Base-by-base conservation (phyloP, 192 early-diverging fungal species). In the Podila minutissima region DNA sequence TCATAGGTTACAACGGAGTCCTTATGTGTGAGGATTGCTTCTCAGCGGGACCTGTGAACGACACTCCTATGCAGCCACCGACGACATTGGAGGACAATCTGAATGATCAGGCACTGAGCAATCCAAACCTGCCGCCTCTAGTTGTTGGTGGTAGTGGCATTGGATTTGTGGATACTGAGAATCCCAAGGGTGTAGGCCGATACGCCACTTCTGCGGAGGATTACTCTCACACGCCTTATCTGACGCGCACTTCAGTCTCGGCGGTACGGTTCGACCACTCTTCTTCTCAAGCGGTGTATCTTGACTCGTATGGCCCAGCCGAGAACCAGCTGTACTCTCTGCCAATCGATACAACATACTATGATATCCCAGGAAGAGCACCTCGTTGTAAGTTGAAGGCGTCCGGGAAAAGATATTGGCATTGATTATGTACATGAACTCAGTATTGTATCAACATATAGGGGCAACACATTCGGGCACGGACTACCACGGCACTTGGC, bases 401-500 rank as follows among this genome's bases (percentile, higher is more conserved):
- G 15, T 37, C 37, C 65, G 20, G 20, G 10, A 15, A 8, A 15
- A 3, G 12, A 29, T 62, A 68, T 20, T 19, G 59, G 26, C 13
- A 32, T 61, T 20, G 29, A 24, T 4, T 61, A 17, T 61, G 29
- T 24, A 24, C 22, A 6, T 28, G 5, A 7, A 41, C 55, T 63
- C 26, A 37, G 2, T n/a, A 38, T 29, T 35, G 32, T 33, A 46
- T 59, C 13, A 17, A 51, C 53, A 12, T 38, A 12, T 66, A 85
- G 84, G 84, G 94, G 94, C 90, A 4, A 91, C 93, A n/a, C 94
- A 95, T 83, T 94, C 93, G 29, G 95, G 95, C n/a, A 90, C 92
- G 15, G 95, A 97, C 75, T 97, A 97, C 69, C 96, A 96, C 71
- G 95, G 95, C 57, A 96, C 95, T 5, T 97, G 96, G 96, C 87